Conservation (phyloP, 768 basidiomycete species). For the Ramaria sp. region DNA sequence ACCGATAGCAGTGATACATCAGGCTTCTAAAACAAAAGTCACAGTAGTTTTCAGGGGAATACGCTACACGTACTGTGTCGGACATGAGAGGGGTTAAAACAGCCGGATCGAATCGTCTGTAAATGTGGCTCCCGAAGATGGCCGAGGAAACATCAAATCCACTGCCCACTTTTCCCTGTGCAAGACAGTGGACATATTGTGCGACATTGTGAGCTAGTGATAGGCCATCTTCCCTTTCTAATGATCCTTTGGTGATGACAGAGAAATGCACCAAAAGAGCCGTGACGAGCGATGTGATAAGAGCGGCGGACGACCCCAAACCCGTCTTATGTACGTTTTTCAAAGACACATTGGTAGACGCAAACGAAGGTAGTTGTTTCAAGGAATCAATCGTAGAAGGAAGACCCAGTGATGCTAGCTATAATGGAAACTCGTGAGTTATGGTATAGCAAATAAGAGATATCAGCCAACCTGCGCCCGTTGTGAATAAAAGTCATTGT, state of each 20-base stretch:
- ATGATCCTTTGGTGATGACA: conserved; percentile 42
- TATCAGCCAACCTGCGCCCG: conserved; percentile 53
- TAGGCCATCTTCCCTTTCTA: conserved; percentile 37
- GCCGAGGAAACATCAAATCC: conserved; percentile 96
- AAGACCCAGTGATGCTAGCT: conserved; percentile 57
- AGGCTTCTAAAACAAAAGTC: not conserved
- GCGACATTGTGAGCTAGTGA: conserved; percentile 79
- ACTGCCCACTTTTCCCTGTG: conserved; percentile 96
- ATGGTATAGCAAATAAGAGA: conserved; percentile 4
- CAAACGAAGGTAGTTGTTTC: conserved; percentile 64
- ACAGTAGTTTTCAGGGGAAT: conserved; percentile 23
- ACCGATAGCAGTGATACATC: conserved; percentile 31
- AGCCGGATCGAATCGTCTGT: conserved; percentile 73
- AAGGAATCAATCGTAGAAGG: conserved; percentile 57
- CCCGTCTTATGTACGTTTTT: conserved; percentile 95
- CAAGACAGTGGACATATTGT: conserved; percentile 90
- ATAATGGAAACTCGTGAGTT: not conserved
- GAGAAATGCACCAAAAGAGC: conserved; percentile 70
- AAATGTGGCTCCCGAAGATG: conserved; percentile 89
- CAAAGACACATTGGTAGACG: conserved; percentile 53
- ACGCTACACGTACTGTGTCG: conserved; percentile 22
- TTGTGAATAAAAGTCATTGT: conserved; percentile 98
- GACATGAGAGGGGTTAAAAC: conserved; percentile 59
- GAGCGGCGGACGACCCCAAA: conserved; percentile 90
- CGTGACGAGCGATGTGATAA: conserved; percentile 90